These are phyloP conservation scores for Emmonsiellopsis sp. DNA, from an alignment of 2,329 filamentous ascomycete species.

Conservation along the genomic window DNA sequence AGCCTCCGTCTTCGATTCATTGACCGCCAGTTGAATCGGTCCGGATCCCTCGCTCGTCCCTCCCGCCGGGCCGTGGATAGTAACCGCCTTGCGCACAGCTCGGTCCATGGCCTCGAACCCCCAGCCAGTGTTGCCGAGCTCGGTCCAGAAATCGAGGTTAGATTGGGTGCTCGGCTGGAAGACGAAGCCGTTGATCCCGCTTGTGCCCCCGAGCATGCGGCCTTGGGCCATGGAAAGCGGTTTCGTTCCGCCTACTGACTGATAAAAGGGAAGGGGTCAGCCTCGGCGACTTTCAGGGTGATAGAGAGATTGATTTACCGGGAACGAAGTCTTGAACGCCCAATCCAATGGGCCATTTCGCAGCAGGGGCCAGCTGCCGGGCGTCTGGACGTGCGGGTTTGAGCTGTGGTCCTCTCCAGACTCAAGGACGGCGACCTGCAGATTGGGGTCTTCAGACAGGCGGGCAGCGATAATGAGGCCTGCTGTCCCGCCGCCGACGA, in stretches of 20 bases:
- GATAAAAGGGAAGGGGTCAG: not conserved
- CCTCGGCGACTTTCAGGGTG: not conserved
- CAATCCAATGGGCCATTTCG: not conserved
- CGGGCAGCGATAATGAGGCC: slow-evolving; percentile 26
- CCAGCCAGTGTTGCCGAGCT: slow-evolving; percentile 38
- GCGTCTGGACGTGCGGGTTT: not conserved
- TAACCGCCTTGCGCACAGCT: slow-evolving; percentile 40
- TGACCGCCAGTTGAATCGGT: not conserved
- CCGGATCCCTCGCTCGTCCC: slow-evolving; percentile 4
- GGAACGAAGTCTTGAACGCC: not conserved
- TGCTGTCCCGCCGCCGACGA: slow-evolving; percentile 26
- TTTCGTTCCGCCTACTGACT: not conserved
- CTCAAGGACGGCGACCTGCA: slow-evolving; percentile 22
- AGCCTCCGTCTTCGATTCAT: not conserved
- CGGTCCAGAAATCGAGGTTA: slow-evolving; percentile 38
- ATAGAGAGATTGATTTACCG: not conserved
- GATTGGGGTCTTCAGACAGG: slow-evolving; percentile 20
- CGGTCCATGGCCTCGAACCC: slow-evolving; percentile 36
- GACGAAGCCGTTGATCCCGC: slow-evolving; percentile 2
- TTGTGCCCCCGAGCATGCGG: slow-evolving; percentile 3
- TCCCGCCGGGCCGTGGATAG: slow-evolving; percentile 11
- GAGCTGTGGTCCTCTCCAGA: slow-evolving; percentile 10
- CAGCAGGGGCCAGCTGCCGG: not conserved
- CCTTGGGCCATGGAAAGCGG: slow-evolving; percentile 1
- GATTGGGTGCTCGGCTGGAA: slow-evolving; percentile 11